Conservation (phyloP, 2,329 filamentous ascomycete genomes). For the Zymoseptoria brevis region DNA sequence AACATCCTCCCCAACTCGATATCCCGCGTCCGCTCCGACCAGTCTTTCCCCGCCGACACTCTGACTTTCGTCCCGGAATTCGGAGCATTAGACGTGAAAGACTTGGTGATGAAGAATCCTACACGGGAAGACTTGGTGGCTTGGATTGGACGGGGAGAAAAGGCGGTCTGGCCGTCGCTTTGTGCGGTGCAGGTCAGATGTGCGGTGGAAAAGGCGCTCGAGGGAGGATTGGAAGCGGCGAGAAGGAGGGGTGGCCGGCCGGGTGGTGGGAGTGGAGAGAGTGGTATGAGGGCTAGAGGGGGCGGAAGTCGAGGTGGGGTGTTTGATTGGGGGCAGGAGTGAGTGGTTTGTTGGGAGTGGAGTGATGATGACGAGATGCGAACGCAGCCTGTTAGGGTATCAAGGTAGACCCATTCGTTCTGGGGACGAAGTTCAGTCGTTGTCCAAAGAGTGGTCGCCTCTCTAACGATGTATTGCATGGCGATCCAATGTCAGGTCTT, state of each 20-base stretch:
- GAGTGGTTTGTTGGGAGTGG: background rate
- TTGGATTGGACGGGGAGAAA: constrained; percentile 78
- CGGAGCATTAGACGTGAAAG: constrained; percentile 61
- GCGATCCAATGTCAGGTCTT: no score
- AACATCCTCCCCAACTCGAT: constrained; percentile 53
- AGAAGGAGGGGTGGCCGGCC: constrained; percentile 30
- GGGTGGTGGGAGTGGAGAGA: background rate
- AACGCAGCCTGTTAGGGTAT: background rate
- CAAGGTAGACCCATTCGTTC: no score
- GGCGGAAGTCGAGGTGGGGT: background rate
- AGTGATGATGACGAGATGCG: background rate
- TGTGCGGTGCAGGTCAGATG: constrained; percentile 74
- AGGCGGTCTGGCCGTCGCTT: constrained; percentile 84
- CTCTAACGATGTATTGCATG: no score
- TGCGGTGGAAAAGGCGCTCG: constrained; percentile 79
- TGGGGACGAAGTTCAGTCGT: no score
- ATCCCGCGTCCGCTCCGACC: constrained; percentile 33
- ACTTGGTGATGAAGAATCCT: constrained; percentile 68
- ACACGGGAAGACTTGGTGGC: constrained; percentile 67
- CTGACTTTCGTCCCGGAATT: constrained; percentile 79
- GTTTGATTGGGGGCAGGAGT: background rate
- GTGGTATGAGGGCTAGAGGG: background rate
- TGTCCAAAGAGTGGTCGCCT: no score
- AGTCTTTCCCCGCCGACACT: constrained; percentile 68
- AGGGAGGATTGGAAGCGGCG: constrained; percentile 74